These are phyloP conservation scores for Aulographum hederae DNA, from an alignment of 2,329 filamentous ascomycete species.

Conservation along the genomic window DNA sequence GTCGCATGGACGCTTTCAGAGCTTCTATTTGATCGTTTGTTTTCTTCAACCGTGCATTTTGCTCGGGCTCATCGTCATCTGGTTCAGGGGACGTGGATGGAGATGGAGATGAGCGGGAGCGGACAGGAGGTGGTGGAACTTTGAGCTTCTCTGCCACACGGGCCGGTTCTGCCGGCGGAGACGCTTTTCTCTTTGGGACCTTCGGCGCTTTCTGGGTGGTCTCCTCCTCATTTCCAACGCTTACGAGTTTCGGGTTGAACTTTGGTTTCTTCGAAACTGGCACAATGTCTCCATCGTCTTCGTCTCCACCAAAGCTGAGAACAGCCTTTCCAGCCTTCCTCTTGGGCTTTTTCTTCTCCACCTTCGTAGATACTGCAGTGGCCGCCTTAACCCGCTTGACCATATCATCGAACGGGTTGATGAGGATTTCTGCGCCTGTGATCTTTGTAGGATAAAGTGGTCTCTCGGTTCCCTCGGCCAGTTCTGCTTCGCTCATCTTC, in stretches of 20 bases:
- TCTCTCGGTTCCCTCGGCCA: conserved; percentile 57
- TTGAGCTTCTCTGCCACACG: too few species aligned
- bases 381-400: conserved; percentile 41
- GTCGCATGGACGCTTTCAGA: conserved; percentile 65
- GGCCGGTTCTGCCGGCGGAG: background rate
- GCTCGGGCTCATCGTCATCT: conserved; percentile 18
- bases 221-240: too few species aligned
- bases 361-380: conserved; percentile 26
- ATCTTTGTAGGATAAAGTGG: conserved; percentile 72
- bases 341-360: conserved; percentile 36
- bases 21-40: conserved; percentile 69
- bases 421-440: conserved; percentile 51
- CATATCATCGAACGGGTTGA: conserved; percentile 74
- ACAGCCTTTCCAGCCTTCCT: conserved; percentile 54
- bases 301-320: conserved; percentile 58
- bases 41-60: conserved; percentile 35
- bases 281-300: conserved; percentile 34
- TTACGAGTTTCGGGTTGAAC: conserved; percentile 59
- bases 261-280: conserved; percentile 58
- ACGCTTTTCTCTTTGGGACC: conserved; percentile 8
- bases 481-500: conserved; percentile 79
- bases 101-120: conserved; percentile 5
- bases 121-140: too few species aligned
- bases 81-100: conserved; percentile 17
- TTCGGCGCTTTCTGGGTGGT: background rate